phyloP scores from a whole-genome alignment of 148 eudicot genomes.

The Suaeda aralocaspica region DNA sequence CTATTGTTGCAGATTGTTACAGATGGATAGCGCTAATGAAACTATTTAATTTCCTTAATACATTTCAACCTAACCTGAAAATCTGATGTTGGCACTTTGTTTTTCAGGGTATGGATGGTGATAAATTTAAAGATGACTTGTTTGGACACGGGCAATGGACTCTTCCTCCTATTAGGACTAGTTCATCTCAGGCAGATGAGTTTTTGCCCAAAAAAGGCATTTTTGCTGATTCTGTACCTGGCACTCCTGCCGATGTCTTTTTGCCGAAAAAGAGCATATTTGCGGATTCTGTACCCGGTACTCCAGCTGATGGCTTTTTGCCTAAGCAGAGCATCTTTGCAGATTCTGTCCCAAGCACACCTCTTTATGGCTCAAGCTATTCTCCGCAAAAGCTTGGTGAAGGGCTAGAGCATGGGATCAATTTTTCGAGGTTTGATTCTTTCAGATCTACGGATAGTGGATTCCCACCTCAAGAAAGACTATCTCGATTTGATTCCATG shows the following conservation, averaged over 20 bases:
- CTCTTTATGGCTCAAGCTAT: constrained; percentile 42
- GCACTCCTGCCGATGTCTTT: constrained; percentile 48
- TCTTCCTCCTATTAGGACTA: constrained; percentile 82
- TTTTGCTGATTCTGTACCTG: constrained; percentile 63
- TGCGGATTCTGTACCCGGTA: constrained; percentile 69
- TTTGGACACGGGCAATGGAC: constrained; percentile 73
- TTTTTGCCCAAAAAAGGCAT: constrained; percentile 36
- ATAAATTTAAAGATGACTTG: constrained; percentile 47
- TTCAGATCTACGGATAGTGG: constrained; percentile 63
- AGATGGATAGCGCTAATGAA: too few species aligned
- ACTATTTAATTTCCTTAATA: background rate
- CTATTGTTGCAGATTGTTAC: too few species aligned
- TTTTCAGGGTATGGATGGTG: constrained; percentile 50
- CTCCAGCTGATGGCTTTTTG: constrained; percentile 49
- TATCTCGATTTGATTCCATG: constrained; percentile 75
- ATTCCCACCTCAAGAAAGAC: constrained; percentile 49
- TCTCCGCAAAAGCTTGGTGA: constrained; percentile 43
- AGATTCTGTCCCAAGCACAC: constrained; percentile 80
- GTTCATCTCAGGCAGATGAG: constrained; percentile 34
- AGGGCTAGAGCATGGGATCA: constrained; percentile 47
- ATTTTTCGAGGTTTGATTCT: constrained; percentile 85
- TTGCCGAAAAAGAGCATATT: constrained; percentile 44
- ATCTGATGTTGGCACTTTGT: background rate
- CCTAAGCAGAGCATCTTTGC: constrained; percentile 49
- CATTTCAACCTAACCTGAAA: background rate